Conservation (phyloP, 2,329 filamentous ascomycete species). For the Cladophialophora yegresii region DNA sequence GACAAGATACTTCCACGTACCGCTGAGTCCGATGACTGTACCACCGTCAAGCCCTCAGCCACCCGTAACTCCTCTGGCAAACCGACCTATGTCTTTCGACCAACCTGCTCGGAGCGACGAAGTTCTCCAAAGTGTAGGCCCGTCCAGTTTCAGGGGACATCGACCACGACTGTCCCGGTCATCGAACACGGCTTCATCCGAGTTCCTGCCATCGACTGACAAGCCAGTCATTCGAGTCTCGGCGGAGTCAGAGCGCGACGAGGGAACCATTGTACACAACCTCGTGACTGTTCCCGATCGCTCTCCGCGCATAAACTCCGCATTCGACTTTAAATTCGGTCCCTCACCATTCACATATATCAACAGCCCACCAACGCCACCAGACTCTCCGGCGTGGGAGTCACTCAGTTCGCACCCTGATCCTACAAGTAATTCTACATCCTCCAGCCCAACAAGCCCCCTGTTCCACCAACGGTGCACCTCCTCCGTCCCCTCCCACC, state of each 20-base stretch:
- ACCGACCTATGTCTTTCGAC: conserved; percentile 23
- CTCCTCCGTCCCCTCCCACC: conserved; percentile 12
- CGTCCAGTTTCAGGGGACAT: conserved; percentile 17
- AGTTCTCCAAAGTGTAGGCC: conserved; percentile 1
- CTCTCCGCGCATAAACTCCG: conserved; percentile 6
- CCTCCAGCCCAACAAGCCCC: conserved; percentile 26
- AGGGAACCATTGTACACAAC: conserved; percentile 17
- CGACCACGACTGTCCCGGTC: conserved; percentile 28
- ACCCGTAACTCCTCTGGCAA: conserved; percentile 19
- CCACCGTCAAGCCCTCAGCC: conserved; percentile 30
- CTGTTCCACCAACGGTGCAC: conserved; percentile 26
- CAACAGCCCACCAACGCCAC: conserved; percentile 30
- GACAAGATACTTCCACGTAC: conserved; percentile 34
- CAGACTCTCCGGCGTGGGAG: conserved; percentile 22
- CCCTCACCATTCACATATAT: conserved; percentile 12
- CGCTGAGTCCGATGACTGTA: conserved; percentile 31
- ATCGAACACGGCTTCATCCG: conserved; percentile 31
- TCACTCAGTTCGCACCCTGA: not conserved
- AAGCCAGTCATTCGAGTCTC: conserved; percentile 14
- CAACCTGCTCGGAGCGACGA: conserved; percentile 5
- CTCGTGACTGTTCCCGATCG: conserved; percentile 20
- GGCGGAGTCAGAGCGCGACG: conserved; percentile 5
- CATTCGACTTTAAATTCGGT: conserved; percentile 26
- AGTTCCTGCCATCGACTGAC: conserved; percentile 18
- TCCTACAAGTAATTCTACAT: conserved; percentile 11